Evolutionary conservation across 2,329 filamentous ascomycete species (phyloP).

Genomic region (Mycocentrospora acerina): DNA sequence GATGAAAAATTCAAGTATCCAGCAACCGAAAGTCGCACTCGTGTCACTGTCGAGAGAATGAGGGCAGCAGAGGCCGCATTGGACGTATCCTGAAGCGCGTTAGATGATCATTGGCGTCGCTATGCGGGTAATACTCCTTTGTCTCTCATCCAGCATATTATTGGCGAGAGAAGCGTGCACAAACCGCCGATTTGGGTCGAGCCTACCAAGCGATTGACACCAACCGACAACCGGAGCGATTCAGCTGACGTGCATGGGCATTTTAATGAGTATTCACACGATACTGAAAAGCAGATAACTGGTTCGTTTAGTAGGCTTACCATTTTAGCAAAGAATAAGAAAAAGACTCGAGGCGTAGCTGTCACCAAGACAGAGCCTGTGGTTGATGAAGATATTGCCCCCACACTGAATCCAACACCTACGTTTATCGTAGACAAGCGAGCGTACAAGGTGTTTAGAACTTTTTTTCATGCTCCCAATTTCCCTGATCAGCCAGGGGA

Average conservation of each 20-base stretch:
- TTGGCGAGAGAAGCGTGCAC: too few species aligned
- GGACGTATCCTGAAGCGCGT: constrained; percentile 49
- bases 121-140: constrained; percentile 4
- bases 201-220: too few species aligned
- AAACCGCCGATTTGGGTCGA: too few species aligned
- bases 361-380: too few species aligned
- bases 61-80: constrained; percentile 49
- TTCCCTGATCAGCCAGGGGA: constrained; percentile 47
- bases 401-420: neutral
- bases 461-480: constrained; percentile 42
- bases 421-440: constrained; percentile 41
- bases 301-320: constrained; percentile 8
- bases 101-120: constrained; percentile 19
- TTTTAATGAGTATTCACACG: neutral
- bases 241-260: too few species aligned
- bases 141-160: constrained; percentile 18
- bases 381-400: too few species aligned
- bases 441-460: constrained; percentile 46
- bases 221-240: too few species aligned
- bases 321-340: constrained; percentile 3
- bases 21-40: constrained; percentile 49
- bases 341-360: too few species aligned
- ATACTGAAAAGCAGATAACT: constrained; percentile 12
- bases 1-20: constrained; percentile 41
- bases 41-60: constrained; percentile 39